Evolutionary conservation across 2,329 filamentous ascomycete genomes (phyloP).

Genomic region (Alternaria postmessia): DNA sequence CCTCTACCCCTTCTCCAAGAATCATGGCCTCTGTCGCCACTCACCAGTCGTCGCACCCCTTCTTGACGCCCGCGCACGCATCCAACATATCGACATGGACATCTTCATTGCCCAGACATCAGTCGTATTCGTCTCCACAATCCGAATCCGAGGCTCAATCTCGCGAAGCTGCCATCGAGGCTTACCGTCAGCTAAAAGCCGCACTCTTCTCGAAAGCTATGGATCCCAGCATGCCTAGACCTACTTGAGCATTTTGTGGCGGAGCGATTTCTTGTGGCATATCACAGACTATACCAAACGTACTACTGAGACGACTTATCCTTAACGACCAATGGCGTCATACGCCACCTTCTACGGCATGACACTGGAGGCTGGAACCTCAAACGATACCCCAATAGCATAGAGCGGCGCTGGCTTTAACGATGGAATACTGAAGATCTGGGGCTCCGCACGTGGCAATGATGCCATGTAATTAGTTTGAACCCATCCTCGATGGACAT

Average conservation of each 20-base stretch:
- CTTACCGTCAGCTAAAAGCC: constrained; percentile 44
- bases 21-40: constrained; percentile 26
- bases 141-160: constrained; percentile 29
- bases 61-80: constrained; percentile 37
- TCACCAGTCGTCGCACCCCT: constrained; percentile 34
- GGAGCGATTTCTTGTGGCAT: background rate
- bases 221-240: constrained; percentile 6
- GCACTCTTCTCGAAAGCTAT: constrained; percentile 49
- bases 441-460: background rate
- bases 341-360: background rate
- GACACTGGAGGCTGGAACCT: constrained; percentile 3
- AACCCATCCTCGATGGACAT: background rate
- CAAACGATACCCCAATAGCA: constrained; percentile 2
- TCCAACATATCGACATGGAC: constrained; percentile 46
- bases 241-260: constrained; percentile 3
- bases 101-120: constrained; percentile 35
- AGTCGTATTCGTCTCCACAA: constrained; percentile 10
- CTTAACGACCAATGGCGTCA: constrained; percentile 6
- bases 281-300: constrained; percentile 6
- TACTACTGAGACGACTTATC: constrained; percentile 6
- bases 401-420: background rate
- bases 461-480: constrained; percentile 2
- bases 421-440: background rate
- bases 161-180: constrained; percentile 43
- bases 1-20: constrained; percentile 30